A percentile compares a stretch with the other conserved stretches of the same genome.
Conservation (phyloP, 169 alveolate species). For the Plasmodium chabaudi region DNA sequence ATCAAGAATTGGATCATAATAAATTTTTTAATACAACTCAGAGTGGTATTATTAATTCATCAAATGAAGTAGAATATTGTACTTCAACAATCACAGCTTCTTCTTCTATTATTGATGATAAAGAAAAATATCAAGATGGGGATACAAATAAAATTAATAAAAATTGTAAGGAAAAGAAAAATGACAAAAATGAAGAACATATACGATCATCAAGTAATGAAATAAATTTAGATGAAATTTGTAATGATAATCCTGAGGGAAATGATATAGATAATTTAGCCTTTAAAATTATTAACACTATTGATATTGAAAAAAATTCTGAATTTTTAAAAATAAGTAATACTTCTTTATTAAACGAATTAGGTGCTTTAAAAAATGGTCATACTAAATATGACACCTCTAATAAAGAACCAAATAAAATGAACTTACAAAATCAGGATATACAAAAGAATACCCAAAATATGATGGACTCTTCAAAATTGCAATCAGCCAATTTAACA, state of each 20-base stretch:
- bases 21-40: too few species aligned
- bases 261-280: conserved; percentile 80
- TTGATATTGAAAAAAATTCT: conserved; percentile 70
- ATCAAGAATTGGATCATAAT: neutral
- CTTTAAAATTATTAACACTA: conserved; percentile 79
- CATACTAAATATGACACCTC: neutral
- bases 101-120: neutral
- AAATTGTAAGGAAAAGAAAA: too few species aligned
- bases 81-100: neutral
- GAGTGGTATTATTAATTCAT: neutral
- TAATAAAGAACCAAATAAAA: neutral
- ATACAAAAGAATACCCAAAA: neutral
- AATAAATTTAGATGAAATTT: conserved; percentile 78
- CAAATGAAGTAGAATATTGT: neutral
- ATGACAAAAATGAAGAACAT: conserved; percentile 19
- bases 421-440: conserved; percentile 2
- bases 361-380: neutral
- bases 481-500: neutral
- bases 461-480: neutral
- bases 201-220: conserved; percentile 42
- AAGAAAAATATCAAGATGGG: neutral
- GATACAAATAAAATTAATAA: neutral
- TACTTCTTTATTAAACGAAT: neutral
- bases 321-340: conserved; percentile 11
- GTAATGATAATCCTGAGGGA: conserved; percentile 81